Base-by-base conservation (phyloP, 345 rosid species). In the Raphanus raphanistrum region DNA sequence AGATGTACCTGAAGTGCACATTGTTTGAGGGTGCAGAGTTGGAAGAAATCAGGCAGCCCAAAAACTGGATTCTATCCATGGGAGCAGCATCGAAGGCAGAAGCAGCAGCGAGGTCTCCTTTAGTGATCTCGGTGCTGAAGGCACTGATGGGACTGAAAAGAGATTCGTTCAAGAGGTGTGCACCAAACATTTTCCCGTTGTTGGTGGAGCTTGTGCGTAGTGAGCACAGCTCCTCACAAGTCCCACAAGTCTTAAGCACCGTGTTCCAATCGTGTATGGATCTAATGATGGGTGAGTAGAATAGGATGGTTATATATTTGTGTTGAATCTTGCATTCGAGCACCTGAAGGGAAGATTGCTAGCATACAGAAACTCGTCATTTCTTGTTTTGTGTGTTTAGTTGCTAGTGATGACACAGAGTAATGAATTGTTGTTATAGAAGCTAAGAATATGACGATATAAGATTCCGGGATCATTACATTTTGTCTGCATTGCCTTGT, bases 151-250 rank as follows among this genome's bases (percentile, higher is more conserved):
- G 81, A 57, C 70, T 94, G 76, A 87, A 87, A 57, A 76, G 82
- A 74, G 86, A 85, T 59, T 79, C 87, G 1, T 90, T 90, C 72
- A 84, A 77, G 84, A 87, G 82, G 82, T 81, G 87, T 38, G 82
- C 82, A 5, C 72, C 84, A 12, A 83, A 48, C 66, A 80, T 87
- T 60, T 94, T 89, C 77, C 98, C 89, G 2, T 78, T 86, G 86
- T 77, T 94, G 88, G 92, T 92, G 60, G 93, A 89, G 63, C 92
- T 94, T 36, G 89, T 92, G 72, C 80, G 84, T 79, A 83, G 89
- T 62, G 98, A 92, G 88, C 97, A 94, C 76, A 80, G 90, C 86
- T 92, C 98, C 0, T 84, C 88, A 65, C 92, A 94, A 81, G 89
- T 90, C 67, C 92, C 87, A 82, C 75, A n/a, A 64, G 80, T 87